A percentile compares a stretch with the other conserved stretches of the same genome.
Evolutionary conservation across 1,284 basidiomycete species (phyloP).

Genomic region (Phylloporus sp.): DNA sequence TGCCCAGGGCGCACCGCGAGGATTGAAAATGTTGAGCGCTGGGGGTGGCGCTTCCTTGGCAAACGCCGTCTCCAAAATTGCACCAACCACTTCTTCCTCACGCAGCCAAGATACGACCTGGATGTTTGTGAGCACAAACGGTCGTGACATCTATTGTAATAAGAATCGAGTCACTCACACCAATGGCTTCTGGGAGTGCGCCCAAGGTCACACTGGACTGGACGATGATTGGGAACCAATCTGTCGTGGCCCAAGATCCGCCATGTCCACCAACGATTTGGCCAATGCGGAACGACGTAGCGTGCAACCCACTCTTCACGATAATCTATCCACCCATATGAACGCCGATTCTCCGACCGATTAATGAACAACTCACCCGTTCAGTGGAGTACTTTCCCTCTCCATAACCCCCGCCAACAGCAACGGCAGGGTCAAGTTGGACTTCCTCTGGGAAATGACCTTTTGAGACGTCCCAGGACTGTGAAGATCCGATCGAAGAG

Average conservation of each 20-base stretch:
- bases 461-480: slow-evolving; percentile 44
- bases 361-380: slow-evolving; percentile 32
- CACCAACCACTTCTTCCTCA: slow-evolving; percentile 23
- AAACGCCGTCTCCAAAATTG: slow-evolving; percentile 29
- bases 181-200: slow-evolving; percentile 35
- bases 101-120: slow-evolving; percentile 37
- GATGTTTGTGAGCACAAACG: not conserved
- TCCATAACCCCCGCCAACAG: slow-evolving; percentile 43
- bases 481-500: slow-evolving; percentile 42
- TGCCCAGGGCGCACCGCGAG: slow-evolving; percentile 23
- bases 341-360: too few relatives aligned
- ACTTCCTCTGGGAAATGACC: slow-evolving; percentile 45
- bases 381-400: slow-evolving; percentile 47
- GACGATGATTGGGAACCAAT: slow-evolving; percentile 45
- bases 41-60: not conserved
- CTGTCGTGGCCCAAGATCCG: slow-evolving; percentile 42
- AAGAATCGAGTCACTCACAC: slow-evolving; percentile 29
- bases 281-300: slow-evolving; percentile 40
- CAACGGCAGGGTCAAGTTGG: slow-evolving; percentile 28
- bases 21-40: slow-evolving; percentile 36
- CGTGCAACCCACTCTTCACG: slow-evolving; percentile 28
- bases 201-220: slow-evolving; percentile 37
- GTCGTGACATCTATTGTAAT: too few relatives aligned
- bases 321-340: slow-evolving; percentile 29
- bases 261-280: slow-evolving; percentile 41